Evolutionary conservation across 768 basidiomycete species (phyloP), one percentile per base, ranked within the genome.

Genomic region (Gloeostereum incarnatum): DNA sequence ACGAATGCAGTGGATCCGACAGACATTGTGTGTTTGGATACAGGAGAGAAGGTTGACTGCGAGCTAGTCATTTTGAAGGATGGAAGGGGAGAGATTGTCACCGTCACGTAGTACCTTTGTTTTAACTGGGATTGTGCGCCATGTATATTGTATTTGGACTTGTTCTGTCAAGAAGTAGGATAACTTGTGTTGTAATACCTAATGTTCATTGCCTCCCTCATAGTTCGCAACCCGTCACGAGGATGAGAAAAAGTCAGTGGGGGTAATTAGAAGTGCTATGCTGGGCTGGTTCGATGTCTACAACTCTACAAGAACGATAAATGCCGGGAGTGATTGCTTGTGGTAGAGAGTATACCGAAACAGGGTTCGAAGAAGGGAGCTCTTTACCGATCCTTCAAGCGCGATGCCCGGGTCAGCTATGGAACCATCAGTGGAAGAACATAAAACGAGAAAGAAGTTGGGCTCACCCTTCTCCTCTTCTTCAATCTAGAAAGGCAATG

Each of bases 51-150:
- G 55, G 76, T 96, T 34, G 86, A 87, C 43, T 92, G 89, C 57
- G 91, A 96, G 56, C 59, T 94, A 9, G 90, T 96, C 19, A 84
- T 97, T 38, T 62, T 97, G 44, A 85, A 89, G 57, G 91, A 97
- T 54, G 90, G 89, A 6, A 74, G 76, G 56, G 92, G 92, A 0
- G 83, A 92, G 42, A 81, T 92, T 43, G 85, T 96, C 20, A 91
- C 79, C 21, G 84, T 94, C 21, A 93, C 92, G 25, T 89, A 63
- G 31, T 3, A 18, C 3, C n/a, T n/a, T n/a, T n/a, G n/a, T n/a
- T n/a, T n/a, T n/a, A n/a, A n/a, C n/a, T n/a, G n/a, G n/a, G n/a
- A n/a, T n/a, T n/a, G n/a, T n/a, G n/a, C n/a, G n/a, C n/a, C n/a
- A n/a, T n/a, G n/a, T n/a, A n/a, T n/a, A n/a, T n/a, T n/a, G n/a